These are phyloP conservation scores for Eucalyptus sp. DNA, from an alignment of 345 rosid species.

Conservation along the genomic window DNA sequence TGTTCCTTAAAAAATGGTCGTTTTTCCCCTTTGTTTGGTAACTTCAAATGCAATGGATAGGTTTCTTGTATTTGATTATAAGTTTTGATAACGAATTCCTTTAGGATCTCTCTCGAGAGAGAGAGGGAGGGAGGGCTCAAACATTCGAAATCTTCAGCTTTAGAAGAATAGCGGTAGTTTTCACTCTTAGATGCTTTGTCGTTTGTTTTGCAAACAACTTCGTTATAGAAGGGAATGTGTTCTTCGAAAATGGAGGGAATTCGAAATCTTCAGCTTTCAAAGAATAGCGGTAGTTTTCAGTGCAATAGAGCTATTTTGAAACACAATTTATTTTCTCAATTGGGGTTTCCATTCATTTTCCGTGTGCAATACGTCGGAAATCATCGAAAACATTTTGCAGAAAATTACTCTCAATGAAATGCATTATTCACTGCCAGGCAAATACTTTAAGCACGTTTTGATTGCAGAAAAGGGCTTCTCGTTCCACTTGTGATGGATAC, in stretches of 20 bases:
- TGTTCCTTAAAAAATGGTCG: not conserved
- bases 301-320: not conserved
- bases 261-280: not conserved
- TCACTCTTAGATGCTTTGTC: not conserved
- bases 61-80: not conserved
- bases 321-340: not conserved
- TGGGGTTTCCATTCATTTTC: not conserved
- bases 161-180: not conserved
- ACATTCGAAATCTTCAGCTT: not conserved
- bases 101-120: not conserved
- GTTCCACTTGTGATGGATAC: not conserved
- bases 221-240: too few species aligned
- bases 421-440: not conserved
- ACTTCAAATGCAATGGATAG: not conserved
- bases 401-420: not conserved
- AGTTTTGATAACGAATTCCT: not conserved
- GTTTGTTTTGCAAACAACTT: too few species aligned
- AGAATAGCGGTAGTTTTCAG: not conserved
- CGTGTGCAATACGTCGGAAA: not conserved
- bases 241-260: too few species aligned
- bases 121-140: not conserved
- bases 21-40: not conserved
- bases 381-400: not conserved
- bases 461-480: too few species aligned
- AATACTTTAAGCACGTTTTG: not conserved